Evolutionary conservation across 768 basidiomycete species (phyloP), one percentile per base, ranked within the genome.

Genomic region (Calocera viscosa): DNA sequence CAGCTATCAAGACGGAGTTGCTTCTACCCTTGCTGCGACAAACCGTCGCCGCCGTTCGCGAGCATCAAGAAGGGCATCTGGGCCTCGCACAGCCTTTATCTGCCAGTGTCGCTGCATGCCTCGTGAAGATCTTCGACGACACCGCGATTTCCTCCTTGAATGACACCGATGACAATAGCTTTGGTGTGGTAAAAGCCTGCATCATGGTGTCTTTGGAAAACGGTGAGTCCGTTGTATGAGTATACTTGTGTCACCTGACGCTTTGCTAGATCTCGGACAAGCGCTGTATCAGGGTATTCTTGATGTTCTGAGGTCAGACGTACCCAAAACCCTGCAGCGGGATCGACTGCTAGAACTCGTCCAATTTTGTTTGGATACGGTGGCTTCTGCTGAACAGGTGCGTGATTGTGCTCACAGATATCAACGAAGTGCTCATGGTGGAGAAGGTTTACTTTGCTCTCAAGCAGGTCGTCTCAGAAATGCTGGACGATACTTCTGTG

Each of bases 321-420:
- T 60, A 30, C 14, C 30, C 10, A 14, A 32, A 32, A 26, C 74
- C 39, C 76, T 94, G 40, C 77, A 74, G 14, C 70, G 80, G 17
- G 82, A 84, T 28, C 84, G 80, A 39, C 82, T 86, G 71, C 73
- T 82, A 1, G 80, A 82, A 65, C 70, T 90, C 1, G 85, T 85
- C 68, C 75, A 80, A 16, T 67, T 81, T 2, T 72, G 93, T n/a
- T 73, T 94, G 30, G 78, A 81, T 16, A 76, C 82, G 7, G 64
- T 73, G 16, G 69, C 69, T 33, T 24, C 63, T 43, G 63, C 73
- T 10, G 39, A 67, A 8, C 66, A 70, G 2, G 69, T 69, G 40
- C 47, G 70, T 69, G 2, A 12, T 5, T 26, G 35, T 38, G 35
- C 53, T 2, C 53, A 19, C 14, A 16, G 24, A 14, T 8, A 14